Base-by-base conservation (phyloP, 306 rosid genomes). In the Mimosa pudica region DNA sequence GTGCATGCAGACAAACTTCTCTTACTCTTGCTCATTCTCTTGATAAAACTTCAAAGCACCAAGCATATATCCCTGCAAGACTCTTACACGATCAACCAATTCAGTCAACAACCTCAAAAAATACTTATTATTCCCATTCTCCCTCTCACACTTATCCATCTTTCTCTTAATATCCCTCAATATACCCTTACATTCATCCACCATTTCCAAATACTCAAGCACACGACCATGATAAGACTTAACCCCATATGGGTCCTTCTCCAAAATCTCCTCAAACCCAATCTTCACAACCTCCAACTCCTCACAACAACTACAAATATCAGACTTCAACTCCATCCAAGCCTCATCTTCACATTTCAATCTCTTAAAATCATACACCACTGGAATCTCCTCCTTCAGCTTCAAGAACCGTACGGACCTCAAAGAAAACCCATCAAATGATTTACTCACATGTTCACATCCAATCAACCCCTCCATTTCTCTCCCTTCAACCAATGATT, bases 241-340 rank as follows among this genome's bases (percentile, higher is more conserved):
- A 47, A 63, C 70, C 71, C 83, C 52, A 35, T 79, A 70, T 47
- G 51, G 62, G 1, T 85, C 85, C 46, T 79, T 85, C 73, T 85
- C 88, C 63, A 85, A 65, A 62, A 85, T 85, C 79, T 79, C 81
- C 67, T 85, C 88, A 42, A 85, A 85, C 11, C 85, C 83, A 82
- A 82, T 18, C 78, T 79, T 82, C 18, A 74, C 75, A 45, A 82
- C 42, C 65, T 85, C 85, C 67, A 85, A 75, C 5, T 82, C 62
- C 63, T 78, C 81, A 45, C 81, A 64, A 80, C 85, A 74, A 75
- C 78, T 82, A 75, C 55, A 75, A 57, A 85, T 78, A 71, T 85
- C 75, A 8, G 38, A 80, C 52, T 80, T 82, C 81, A 85, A 60
- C 5, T 54, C 83, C 36, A 36, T 14, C 88, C 88, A 85, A 7